Evolutionary conservation across 768 basidiomycete genomes (phyloP), one percentile per base, ranked within the genome.

Genomic region (Amanita brunnescens): DNA sequence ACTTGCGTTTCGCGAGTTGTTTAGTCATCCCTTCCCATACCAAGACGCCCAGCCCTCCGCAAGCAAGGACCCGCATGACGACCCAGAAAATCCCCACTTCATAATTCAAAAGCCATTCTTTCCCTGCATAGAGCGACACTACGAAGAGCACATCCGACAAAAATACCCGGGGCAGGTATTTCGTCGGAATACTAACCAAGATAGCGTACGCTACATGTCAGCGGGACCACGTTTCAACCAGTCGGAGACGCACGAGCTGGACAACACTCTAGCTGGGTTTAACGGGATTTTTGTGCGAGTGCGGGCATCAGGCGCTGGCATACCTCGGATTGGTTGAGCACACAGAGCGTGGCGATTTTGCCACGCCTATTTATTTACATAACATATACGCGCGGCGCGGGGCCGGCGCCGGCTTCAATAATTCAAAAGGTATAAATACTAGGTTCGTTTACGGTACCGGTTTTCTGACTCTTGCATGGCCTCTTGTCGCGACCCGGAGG

Each of bases 1-100:
- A 67, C 56, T 72, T 75, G 58, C 73, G 74, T 58, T 74, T 80
- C 44, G 70, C 67, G 54, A 79, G 61, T 59, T 81, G 74, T 3
- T 78, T 77, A 0, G 78, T 80, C 43, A 70, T 54, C 1, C 67
- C 73, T 54, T 81, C 80, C 82, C 85, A 82, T 16, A 78, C 64
- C 40, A 86, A 57, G 38, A 79, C 74, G 16, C 78, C 81, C 48
- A 87, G 58, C n/a, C 78, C 83, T n/a, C 80, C 84, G 57, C 81
- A 79, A 2, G 83, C 84, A 47, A 90, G 69, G 44, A 87, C 74
- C 55, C 85, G 71, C 69, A 89, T 81, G 30, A 85, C 71, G 12
- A 87, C 71, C 88, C 87, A 90, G 60, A 88, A 83, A 7, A 85
- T 76, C 6, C 83, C 82, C 18, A 83, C 77, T 62, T 87, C 82